Percentiles rank a stretch among this genome's conserved stretches.
Conservation (phyloP, 768 basidiomycete species). For the Boletellus emodensis region DNA sequence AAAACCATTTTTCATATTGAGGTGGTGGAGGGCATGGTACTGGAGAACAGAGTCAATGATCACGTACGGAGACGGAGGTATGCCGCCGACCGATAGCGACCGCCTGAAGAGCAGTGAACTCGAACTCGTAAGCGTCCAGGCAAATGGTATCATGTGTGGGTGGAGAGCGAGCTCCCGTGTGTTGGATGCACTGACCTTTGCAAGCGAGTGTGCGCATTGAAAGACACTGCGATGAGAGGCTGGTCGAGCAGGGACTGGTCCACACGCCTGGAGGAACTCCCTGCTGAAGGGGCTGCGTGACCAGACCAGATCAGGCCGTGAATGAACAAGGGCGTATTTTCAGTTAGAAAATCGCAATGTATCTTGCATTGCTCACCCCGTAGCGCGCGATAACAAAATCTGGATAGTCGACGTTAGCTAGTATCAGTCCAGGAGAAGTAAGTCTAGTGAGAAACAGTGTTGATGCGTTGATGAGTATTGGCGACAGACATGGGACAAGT, state of each 20-base stretch:
- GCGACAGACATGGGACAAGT: slow-evolving; percentile 7
- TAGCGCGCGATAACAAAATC: background rate
- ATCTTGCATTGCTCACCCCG: too few species aligned
- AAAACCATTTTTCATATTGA: background rate
- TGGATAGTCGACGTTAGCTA: background rate
- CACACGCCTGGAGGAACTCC: too few species aligned
- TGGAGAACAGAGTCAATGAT: slow-evolving; percentile 10
- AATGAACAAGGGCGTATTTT: too few species aligned
- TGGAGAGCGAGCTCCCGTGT: background rate
- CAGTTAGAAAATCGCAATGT: too few species aligned
- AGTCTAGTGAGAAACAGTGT: background rate
- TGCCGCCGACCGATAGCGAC: slow-evolving; percentile 6
- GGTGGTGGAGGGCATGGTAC: background rate
- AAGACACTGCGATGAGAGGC: background rate
- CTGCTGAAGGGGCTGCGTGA: too few species aligned
- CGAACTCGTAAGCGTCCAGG: slow-evolving; percentile 10
- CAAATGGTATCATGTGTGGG: slow-evolving; percentile 4
- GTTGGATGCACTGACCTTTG: background rate
- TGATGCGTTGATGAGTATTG: background rate
- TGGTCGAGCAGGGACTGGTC: too few species aligned
- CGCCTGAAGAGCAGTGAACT: slow-evolving; percentile 1
- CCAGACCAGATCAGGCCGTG: background rate
- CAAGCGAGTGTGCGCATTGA: slow-evolving; percentile 8
- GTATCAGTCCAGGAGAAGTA: background rate
- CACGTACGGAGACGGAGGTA: background rate